Evolutionary conservation across 2,329 filamentous ascomycete species (phyloP).

Genomic region (Beauveria caledonica): DNA sequence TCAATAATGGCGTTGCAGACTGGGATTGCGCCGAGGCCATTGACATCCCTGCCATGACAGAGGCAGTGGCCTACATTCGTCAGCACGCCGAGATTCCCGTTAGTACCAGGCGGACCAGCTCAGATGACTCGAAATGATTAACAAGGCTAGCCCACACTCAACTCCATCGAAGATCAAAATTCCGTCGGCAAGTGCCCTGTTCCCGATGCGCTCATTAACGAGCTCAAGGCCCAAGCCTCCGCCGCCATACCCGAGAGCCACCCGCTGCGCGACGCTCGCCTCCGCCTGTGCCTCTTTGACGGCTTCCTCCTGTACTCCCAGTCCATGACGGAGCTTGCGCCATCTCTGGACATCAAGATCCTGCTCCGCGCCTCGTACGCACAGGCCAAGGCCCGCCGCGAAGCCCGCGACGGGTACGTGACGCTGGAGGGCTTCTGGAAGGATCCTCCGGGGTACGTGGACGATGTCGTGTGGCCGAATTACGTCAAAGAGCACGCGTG

Average conservation of each 20-base stretch:
- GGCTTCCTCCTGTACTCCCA: slow-evolving; percentile 77
- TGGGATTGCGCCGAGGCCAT: slow-evolving; percentile 87
- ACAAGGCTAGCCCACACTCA: slow-evolving; percentile 20
- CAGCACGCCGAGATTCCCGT: slow-evolving; percentile 57
- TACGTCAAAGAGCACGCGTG: slow-evolving; percentile 76
- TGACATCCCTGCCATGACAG: slow-evolving; percentile 58
- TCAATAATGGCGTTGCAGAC: slow-evolving; percentile 59
- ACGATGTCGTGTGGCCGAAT: slow-evolving; percentile 92
- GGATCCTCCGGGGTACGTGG: slow-evolving; percentile 90
- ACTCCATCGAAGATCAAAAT: slow-evolving; percentile 51
- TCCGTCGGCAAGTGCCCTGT: slow-evolving; percentile 49
- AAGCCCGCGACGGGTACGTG: slow-evolving; percentile 67
- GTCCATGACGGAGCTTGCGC: slow-evolving; percentile 44
- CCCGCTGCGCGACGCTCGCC: slow-evolving; percentile 23
- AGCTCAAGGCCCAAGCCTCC: slow-evolving; percentile 39
- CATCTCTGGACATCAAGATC: slow-evolving; percentile 63
- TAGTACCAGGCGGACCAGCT: slow-evolving; percentile 21
- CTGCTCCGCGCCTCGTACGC: slow-evolving; percentile 65
- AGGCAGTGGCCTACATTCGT: slow-evolving; percentile 63
- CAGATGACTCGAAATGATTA: neutral
- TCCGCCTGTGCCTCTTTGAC: slow-evolving; percentile 66
- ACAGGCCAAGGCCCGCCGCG: slow-evolving; percentile 55
- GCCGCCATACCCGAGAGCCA: slow-evolving; percentile 37
- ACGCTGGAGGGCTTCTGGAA: slow-evolving; percentile 88
- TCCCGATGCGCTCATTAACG: slow-evolving; percentile 35